Conservation (phyloP, 2,329 filamentous ascomycete genomes). For the Pyricularia sp. region DNA sequence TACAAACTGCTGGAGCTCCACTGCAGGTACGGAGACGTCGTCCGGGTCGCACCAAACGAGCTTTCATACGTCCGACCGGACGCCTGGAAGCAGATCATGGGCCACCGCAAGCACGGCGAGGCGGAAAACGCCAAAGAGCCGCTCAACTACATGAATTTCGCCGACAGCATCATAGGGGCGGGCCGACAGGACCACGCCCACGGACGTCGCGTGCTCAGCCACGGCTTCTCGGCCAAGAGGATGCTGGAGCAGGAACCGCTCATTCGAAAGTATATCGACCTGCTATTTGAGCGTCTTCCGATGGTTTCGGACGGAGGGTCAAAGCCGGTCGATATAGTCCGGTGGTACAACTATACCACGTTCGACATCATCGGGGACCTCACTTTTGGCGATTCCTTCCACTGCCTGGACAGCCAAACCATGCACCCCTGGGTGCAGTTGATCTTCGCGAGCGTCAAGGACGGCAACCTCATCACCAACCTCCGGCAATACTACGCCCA, state of each 20-base stretch:
- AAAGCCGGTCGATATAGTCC: conserved; percentile 12
- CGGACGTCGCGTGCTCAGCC: conserved; percentile 5
- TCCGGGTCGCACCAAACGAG: background rate
- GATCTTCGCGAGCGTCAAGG: conserved; percentile 18
- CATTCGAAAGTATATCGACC: conserved; percentile 8
- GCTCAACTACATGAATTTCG: background rate
- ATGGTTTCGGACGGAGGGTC: conserved; percentile 7
- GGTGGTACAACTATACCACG: conserved; percentile 23
- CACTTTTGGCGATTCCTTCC: conserved; percentile 34
- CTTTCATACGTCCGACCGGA: background rate
- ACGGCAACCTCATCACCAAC: conserved; percentile 15
- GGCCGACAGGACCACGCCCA: conserved; percentile 1
- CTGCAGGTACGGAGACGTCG: background rate
- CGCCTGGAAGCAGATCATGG: conserved; percentile 10
- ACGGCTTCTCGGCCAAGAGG: conserved; percentile 10
- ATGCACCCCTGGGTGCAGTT: conserved; percentile 18
- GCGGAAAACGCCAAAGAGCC: conserved; percentile 7
- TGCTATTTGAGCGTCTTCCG: background rate
- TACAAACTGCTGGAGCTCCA: conserved; percentile 1
- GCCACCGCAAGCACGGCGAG: conserved; percentile 7
- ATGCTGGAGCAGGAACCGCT: conserved; percentile 9
- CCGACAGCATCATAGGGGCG: conserved; percentile 6
- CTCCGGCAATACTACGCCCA: background rate
- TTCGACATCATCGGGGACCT: conserved; percentile 36
- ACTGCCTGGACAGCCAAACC: conserved; percentile 22